Evolutionary conservation across 2,329 filamentous ascomycete species (phyloP), one percentile per base, ranked within the genome.

Genomic region (Penicillium sp.): DNA sequence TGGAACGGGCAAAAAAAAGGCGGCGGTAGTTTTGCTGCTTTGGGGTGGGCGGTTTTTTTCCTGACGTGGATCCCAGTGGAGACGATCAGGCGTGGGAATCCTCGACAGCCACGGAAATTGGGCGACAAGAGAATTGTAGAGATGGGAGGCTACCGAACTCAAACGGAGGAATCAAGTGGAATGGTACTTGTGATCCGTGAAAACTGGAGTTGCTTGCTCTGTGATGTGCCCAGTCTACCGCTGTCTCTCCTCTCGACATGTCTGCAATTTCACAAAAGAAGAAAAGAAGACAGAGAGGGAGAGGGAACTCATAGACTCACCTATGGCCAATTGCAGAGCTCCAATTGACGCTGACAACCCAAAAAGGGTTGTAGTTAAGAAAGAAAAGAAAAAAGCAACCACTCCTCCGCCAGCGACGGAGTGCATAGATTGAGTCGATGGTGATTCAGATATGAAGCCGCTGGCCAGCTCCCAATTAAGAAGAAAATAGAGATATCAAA

Each of bases 11-110:
- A 32, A 59, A 60, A 35, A 58, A 41, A 52, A 49, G 47, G 41
- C 50, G 55, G 58, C 57, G 52, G 58, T 54, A 57, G 54, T 59
- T 59, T 59, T 49, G 43, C 56, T 52, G 45, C 41, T 60, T 60
- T 58, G 51, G 56, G 29, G 29, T 7, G 7, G 29, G 57, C 47
- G 36, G 50, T 44, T 45, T 56, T 57, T 59, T 60, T 46, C 28
- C 6, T 43, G 40, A 32, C 28, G 45, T 38, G 49, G 46, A 28
- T 48, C 29, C 39, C 43, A 53, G 57, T 59, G 57, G 57, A 48
- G 55, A 53, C 45, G 18, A 43, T 35, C 29, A 29, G 43, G 35
- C 39, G 36, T 11, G 43, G 39, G 45, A 40, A 36, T 36, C 54
- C 46, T 49, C 46, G 33, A 36, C 24, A 37, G 25, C 29, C 29